These are phyloP conservation scores for Calonectria fujianensis DNA, from an alignment of 2,329 filamentous ascomycete genomes.

Conservation along the genomic window DNA sequence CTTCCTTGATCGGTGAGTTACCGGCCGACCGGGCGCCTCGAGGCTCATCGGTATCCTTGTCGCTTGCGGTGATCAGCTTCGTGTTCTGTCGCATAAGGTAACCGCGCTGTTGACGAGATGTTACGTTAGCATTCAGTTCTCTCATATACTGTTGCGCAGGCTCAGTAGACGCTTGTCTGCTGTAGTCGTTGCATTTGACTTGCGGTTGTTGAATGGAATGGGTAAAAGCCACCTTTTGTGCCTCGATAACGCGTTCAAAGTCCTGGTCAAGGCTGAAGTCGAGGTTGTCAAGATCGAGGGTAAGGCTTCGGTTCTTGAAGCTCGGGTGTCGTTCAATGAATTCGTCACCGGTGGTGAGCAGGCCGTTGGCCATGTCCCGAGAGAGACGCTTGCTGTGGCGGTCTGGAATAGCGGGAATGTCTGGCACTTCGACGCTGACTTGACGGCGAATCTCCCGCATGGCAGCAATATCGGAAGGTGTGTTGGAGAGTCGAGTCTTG, in stretches of 20 bases:
- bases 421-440: slow-evolving; percentile 84
- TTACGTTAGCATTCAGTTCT: slow-evolving; percentile 77
- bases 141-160: slow-evolving; percentile 35
- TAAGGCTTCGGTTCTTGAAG: slow-evolving; percentile 88
- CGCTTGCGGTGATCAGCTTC: slow-evolving; percentile 95
- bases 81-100: slow-evolving; percentile 99
- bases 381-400: slow-evolving; percentile 75
- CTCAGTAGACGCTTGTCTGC: slow-evolving; percentile 68
- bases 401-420: slow-evolving; percentile 76
- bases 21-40: slow-evolving; percentile 76
- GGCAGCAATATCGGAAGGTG: slow-evolving; percentile 86
- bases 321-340: slow-evolving; percentile 79
- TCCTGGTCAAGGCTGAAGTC: slow-evolving; percentile 92
- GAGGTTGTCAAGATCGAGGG: slow-evolving; percentile 87
- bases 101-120: slow-evolving; percentile 85
- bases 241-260: slow-evolving; percentile 95
- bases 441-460: slow-evolving; percentile 92
- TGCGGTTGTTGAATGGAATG: slow-evolving; percentile 49
- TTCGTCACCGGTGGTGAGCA: slow-evolving; percentile 61
- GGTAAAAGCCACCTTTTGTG: slow-evolving; percentile 86
- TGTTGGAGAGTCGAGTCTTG: slow-evolving; percentile 91
- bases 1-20: slow-evolving; percentile 83
- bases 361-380: slow-evolving; percentile 65
- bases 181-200: slow-evolving; percentile 50
- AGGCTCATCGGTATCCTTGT: slow-evolving; percentile 77